Conservation (phyloP, 192 early-diverging fungal genomes). For the Glomus cerebriforme region DNA sequence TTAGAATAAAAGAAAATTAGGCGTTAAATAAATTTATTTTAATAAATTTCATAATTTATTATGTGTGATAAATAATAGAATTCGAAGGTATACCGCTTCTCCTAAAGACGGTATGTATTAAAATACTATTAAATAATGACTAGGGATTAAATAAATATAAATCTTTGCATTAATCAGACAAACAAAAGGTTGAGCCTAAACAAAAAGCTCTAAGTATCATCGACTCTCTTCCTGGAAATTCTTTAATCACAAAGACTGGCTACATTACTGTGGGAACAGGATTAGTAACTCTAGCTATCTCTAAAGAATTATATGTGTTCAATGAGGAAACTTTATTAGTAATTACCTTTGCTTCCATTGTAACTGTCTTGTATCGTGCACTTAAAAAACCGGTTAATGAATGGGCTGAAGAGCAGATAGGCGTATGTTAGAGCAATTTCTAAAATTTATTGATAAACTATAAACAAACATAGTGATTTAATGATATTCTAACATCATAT, state of each 20-base stretch:
- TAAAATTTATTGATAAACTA: neutral
- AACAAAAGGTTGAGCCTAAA: constrained; percentile 57
- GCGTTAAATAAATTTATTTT: neutral
- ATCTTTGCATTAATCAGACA: neutral
- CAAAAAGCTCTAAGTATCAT: constrained; percentile 89
- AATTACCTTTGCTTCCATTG: constrained; percentile 77
- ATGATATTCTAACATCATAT: constrained; percentile 14
- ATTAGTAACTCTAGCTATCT: constrained; percentile 83
- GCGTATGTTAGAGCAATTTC: constrained; percentile 25
- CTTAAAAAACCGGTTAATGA: constrained; percentile 82
- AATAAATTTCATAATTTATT: neutral
- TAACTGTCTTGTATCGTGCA: constrained; percentile 74
- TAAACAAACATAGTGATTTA: neutral
- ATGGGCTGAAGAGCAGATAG: constrained; percentile 67
- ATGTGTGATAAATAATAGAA: neutral
- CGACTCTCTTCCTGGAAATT: constrained; percentile 90
- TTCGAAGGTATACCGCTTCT: neutral
- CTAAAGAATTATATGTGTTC: constrained; percentile 97
- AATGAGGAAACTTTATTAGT: constrained; percentile 92
- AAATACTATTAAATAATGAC: too few relatives aligned
- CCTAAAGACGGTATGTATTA: neutral
- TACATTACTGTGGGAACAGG: constrained; percentile 83
- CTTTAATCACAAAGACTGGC: constrained; percentile 84
- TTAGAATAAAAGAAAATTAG: too few relatives aligned
- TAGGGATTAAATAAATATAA: neutral